These are phyloP conservation scores for Capronia epimyces DNA, from an alignment of 2,329 filamentous ascomycete species.

Conservation along the genomic window DNA sequence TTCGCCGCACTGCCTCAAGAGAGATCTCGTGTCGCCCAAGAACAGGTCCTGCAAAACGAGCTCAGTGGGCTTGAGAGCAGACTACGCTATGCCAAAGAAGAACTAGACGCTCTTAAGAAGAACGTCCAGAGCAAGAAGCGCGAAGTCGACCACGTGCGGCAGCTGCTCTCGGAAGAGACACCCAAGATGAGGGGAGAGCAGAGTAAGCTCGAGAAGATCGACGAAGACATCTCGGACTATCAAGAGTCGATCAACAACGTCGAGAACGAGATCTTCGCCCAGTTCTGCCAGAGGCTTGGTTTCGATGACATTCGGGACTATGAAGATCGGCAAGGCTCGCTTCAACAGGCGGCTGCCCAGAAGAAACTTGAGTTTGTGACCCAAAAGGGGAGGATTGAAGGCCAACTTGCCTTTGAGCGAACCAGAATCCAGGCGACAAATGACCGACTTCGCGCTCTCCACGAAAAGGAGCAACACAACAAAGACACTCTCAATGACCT, in stretches of 20 bases:
- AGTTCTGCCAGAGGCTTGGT: slow-evolving; percentile 80
- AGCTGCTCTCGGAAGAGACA: slow-evolving; percentile 67
- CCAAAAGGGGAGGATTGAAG: slow-evolving; percentile 62
- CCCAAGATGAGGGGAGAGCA: slow-evolving; percentile 73
- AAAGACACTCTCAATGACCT: slow-evolving; percentile 65
- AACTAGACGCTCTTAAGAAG: slow-evolving; percentile 70
- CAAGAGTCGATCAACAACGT: slow-evolving; percentile 67
- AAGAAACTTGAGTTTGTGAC: slow-evolving; percentile 81
- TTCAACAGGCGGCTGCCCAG: slow-evolving; percentile 83
- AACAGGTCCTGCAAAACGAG: slow-evolving; percentile 76
- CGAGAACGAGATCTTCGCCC: slow-evolving; percentile 79
- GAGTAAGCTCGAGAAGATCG: slow-evolving; percentile 59
- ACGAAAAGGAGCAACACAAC: slow-evolving; percentile 61
- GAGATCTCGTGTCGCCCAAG: slow-evolving; percentile 67
- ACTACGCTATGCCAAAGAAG: slow-evolving; percentile 64
- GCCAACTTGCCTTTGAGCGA: slow-evolving; percentile 59
- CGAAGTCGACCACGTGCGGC: slow-evolving; percentile 67
- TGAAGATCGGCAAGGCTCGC: slow-evolving; percentile 82
- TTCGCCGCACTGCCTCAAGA: slow-evolving; percentile 73
- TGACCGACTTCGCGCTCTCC: slow-evolving; percentile 62
- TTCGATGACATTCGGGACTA: slow-evolving; percentile 89
- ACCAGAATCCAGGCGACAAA: slow-evolving; percentile 66
- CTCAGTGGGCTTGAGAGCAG: slow-evolving; percentile 73
- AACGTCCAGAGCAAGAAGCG: slow-evolving; percentile 81
- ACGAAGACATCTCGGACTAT: slow-evolving; percentile 51